A percentile compares a stretch with the other conserved stretches of the same genome.
phyloP scores from a whole-genome alignment of 2,329 filamentous ascomycete genomes.

The Tothia fuscella region DNA sequence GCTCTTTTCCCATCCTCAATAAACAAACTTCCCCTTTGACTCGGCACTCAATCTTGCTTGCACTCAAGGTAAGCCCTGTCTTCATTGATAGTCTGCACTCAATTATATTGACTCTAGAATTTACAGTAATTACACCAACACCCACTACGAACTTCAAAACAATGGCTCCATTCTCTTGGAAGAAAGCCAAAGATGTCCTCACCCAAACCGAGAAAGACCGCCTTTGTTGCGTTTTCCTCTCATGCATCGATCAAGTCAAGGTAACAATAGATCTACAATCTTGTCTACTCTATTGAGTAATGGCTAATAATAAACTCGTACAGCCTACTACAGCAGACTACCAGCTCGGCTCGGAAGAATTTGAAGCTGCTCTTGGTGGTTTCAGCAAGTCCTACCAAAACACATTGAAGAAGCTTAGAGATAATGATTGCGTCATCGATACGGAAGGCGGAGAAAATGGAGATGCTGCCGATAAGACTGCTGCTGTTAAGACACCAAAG shows the following conservation, averaged over 20 bases:
- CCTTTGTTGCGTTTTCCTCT: conserved; percentile 3
- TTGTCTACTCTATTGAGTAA: background rate
- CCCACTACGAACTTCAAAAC: background rate
- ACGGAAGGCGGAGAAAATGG: background rate
- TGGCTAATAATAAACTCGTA: background rate
- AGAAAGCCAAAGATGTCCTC: conserved; percentile 4
- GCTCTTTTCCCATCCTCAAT: too few species aligned
- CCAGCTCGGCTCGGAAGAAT: conserved; percentile 1
- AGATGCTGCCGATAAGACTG: background rate
- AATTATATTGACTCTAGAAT: too few species aligned
- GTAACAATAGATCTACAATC: too few species aligned
- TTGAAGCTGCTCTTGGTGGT: conserved; percentile 5
- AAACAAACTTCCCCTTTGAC: too few species aligned
- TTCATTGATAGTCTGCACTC: too few species aligned
- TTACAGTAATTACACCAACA: too few species aligned
- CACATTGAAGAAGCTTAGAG: conserved; percentile 6
- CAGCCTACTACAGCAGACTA: conserved; percentile 4
- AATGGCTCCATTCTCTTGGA: conserved; percentile 2
- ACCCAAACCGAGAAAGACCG: conserved; percentile 9
- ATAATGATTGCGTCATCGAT: background rate
- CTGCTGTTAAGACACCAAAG: background rate
- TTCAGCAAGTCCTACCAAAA: conserved; percentile 7
- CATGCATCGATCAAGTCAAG: conserved; percentile 5
- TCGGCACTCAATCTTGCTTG: too few species aligned
- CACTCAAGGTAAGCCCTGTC: too few species aligned